Evolutionary conservation across 2,329 filamentous ascomycete genomes (phyloP), one percentile per base, ranked within the genome.

Genomic region (Cladophialophora bantiana): DNA sequence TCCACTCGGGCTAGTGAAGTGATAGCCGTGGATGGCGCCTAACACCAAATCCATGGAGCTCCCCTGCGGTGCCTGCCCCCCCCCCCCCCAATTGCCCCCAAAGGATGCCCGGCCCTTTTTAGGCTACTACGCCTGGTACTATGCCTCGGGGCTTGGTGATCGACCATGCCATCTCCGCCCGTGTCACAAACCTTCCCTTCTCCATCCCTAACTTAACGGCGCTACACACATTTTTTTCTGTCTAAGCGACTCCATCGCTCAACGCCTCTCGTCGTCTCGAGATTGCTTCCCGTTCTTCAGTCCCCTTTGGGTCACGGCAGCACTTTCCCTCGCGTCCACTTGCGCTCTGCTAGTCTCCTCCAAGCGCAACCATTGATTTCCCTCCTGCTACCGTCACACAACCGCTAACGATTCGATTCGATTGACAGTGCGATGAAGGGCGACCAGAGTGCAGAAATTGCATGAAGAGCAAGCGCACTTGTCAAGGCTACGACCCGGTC

Each of bases 371-470:
- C 57, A 15, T 34, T 50, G 31, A n/a, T 26, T 32, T 59, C 40
- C 20, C 42, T 40, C 45, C 65, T 50, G 48, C 57, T 48, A 26
- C 60, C 35, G 38, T 63, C 45, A 55, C 57, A 55, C 53, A 42
- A 42, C 38, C 35, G 59, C 68, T 70, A 66, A 68, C 59, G 18
- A 60, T 59, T 58, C 38, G 18, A 53, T 62, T 57, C 42, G 42
- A 48, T 61, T 54, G 68, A 72, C 78, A 97, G 95, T 99, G 95
- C 82, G 95, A 98, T 86, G 95, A 99, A 84, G 89, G 88, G 68
- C 93, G 97, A 79, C 95, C 95, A 26, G 89, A 90, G 67, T 99
- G 95, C 84, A 81, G 86, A 73, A 90, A 90, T 76, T 90, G 88
- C 74, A 83, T 86, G 72, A 90, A 90, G 76, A 88, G 86, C 78